Base-by-base conservation (phyloP, 2,329 filamentous ascomycete genomes). In the Balansia obtecta region DNA sequence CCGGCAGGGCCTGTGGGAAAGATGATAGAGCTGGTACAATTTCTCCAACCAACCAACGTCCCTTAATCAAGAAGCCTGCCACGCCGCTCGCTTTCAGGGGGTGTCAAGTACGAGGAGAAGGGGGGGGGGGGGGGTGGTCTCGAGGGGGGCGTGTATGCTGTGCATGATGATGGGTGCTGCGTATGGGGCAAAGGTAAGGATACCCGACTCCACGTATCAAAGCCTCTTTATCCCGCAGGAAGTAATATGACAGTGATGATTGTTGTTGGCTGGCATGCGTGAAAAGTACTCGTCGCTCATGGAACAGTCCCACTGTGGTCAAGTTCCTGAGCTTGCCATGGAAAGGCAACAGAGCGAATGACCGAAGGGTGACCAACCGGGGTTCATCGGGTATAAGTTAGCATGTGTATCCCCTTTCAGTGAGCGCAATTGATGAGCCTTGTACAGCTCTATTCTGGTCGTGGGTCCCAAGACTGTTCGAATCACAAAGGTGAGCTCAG, bases 181-280 rank as follows among this genome's bases (percentile, higher is more conserved):
- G 54, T 61, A 66, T 66, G 63, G 64, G 61, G 59, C 61, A 58
- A 58, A 65, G 60, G 64, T 67, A 67, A 55, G 62, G 64, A 61
- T 68, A 67, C 65, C 65, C 65, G 67, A 68, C 27, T 66, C 59
- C 61, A 65, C 57, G 61, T 59, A 64, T 61, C 58, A 60, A 63
- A 59, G 59, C 57, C 58, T 61, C 61, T 59, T 62, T 64, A 61
- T 63, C 63, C 64, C 61, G 64, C 64, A 66, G 59, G 56, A 57
- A 59, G 55, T 56, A 61, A 56, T 53, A 59, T 55, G 56, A 61
- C 54, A 55, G 57, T 58, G 56, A 59, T 50, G 52, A 56, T 8
- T 55, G 52, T 50, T 56, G 60, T 60, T 63, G 61, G 60, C 54
- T 57, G 54, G 56, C 55, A 54, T 56, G 52, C 55, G 50, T 53